Base-by-base conservation (phyloP, 1,284 basidiomycete genomes). In the Ustilago shanxiensis region DNA sequence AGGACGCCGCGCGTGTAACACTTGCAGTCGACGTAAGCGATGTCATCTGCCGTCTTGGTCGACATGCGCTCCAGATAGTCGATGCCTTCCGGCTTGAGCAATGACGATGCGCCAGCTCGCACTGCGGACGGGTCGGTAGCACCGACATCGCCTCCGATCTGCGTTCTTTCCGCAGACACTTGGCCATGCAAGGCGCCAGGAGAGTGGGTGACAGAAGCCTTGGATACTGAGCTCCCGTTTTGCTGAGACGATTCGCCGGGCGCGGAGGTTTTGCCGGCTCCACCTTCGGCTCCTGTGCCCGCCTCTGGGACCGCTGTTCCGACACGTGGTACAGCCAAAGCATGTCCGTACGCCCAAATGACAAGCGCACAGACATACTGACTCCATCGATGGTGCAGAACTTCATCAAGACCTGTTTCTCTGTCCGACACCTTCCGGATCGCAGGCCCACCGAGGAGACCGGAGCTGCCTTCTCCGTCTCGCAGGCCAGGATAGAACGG, bases 341-440 rank as follows among this genome's bases (percentile, higher is more conserved):
- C 79, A 35, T 80, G 76, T 16, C 76, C 75, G 24, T 80, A 80
- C 0, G 75, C 79, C 79, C 79, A 80, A 29, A 79, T 72, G 55
- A 79, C 69, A 13, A 80, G 69, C 26, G 79, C 72, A 37, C 79
- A 80, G 0, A 77, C 41, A 37, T 80, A 80, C 52, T 80, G 79
- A 37, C 71, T 67, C 77, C 74, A 79, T 31, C 70, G 73, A 56
- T 81, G 77, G 59, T 77, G 79, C 45, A 79, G 47, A 9, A 79
- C 65, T 29, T 79, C 78, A 37, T 81, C 79, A 3, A 79, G 55
- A 10, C 76, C 76, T 9, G 53, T 66, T 26, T 66, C 66, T 14
- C 59, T 54, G 45, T 72, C 74, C 39, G 68, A 59, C 2, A 20
- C 60, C 28, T 71, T 71, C 3, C 65, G 56, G 2, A n/a, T 35